phyloP scores from a whole-genome alignment of 2,329 filamentous ascomycete genomes.

The Chalaropsis thielavioides region DNA sequence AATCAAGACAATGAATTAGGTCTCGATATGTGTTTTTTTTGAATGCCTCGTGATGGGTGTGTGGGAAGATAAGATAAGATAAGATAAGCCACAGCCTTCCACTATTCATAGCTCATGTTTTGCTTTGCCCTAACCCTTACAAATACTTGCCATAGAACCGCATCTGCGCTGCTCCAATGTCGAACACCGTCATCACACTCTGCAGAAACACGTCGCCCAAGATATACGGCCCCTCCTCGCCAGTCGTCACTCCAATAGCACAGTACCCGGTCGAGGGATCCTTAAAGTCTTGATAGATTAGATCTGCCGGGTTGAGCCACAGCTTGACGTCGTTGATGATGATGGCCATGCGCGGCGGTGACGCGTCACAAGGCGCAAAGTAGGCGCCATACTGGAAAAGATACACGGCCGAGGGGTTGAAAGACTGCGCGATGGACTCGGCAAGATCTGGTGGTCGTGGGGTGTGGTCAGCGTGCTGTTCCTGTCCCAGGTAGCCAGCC shows the following conservation, averaged over 20 bases:
- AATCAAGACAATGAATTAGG: no score
- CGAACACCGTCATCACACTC: constrained; percentile 36
- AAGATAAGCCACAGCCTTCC: neutral
- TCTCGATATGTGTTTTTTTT: no score
- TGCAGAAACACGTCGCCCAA: constrained; percentile 37
- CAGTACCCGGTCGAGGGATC: constrained; percentile 35
- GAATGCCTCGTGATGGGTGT: no score
- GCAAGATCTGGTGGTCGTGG: constrained; percentile 27
- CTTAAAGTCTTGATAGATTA: constrained; percentile 31
- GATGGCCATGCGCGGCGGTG: constrained; percentile 32
- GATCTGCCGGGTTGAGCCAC: constrained; percentile 34
- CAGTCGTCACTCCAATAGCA: constrained; percentile 33
- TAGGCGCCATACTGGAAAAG: constrained; percentile 34
- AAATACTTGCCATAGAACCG: constrained; percentile 26
- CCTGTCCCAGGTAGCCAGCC: no score
- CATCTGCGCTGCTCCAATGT: constrained; percentile 33
- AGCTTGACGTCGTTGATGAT: constrained; percentile 32
- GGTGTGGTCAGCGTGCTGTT: constrained; percentile 4
- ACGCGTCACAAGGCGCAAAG: constrained; percentile 35
- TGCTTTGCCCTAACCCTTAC: constrained; percentile 1
- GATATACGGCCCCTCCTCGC: constrained; percentile 33
- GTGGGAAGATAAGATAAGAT: neutral
- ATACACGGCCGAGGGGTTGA: constrained; percentile 34
- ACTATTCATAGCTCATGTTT: no score
- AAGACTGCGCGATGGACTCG: constrained; percentile 33